These are phyloP conservation scores for Kuraishia cidri DNA, from an alignment of 805 yeast species.

Conservation along the genomic window DNA sequence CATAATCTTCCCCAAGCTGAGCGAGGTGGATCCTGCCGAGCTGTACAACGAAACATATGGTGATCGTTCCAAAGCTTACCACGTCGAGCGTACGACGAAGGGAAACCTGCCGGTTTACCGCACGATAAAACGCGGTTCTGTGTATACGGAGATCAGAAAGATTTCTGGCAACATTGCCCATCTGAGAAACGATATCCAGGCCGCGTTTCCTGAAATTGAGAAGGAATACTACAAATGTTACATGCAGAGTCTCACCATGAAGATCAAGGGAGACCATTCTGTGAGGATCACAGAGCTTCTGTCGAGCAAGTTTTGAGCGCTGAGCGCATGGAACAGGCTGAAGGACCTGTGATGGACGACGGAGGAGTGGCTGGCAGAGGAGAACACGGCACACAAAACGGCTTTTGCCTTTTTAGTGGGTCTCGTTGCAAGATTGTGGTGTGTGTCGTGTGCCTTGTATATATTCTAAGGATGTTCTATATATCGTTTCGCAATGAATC, in stretches of 20 bases:
- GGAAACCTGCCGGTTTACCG: constrained; percentile 78
- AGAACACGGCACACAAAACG: no score
- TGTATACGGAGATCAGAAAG: constrained; percentile 44
- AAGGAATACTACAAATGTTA: constrained; percentile 36
- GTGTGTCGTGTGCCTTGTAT: no score
- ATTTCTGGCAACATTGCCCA: constrained; percentile 60
- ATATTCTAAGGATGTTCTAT: no score
- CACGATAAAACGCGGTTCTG: constrained; percentile 2
- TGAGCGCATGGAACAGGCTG: neutral
- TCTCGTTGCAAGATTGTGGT: no score
- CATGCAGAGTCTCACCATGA: constrained; percentile 42
- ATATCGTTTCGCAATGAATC: no score
- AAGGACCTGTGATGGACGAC: neutral
- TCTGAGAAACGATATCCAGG: constrained; percentile 58
- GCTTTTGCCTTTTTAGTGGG: no score
- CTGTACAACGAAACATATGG: constrained; percentile 1
- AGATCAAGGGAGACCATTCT: constrained; percentile 38
- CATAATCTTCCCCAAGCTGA: constrained; percentile 2
- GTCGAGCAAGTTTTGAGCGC: constrained; percentile 15
- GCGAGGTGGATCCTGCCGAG: constrained; percentile 1
- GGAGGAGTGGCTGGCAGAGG: neutral
- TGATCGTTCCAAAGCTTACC: constrained; percentile 22
- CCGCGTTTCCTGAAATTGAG: constrained; percentile 35
- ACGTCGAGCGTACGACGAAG: constrained; percentile 38
- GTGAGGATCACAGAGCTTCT: constrained; percentile 24